Percentiles rank a stretch among this genome's conserved stretches.
Evolutionary conservation across 345 rosid species (phyloP).

Genomic region (Sonneratia alba): DNA sequence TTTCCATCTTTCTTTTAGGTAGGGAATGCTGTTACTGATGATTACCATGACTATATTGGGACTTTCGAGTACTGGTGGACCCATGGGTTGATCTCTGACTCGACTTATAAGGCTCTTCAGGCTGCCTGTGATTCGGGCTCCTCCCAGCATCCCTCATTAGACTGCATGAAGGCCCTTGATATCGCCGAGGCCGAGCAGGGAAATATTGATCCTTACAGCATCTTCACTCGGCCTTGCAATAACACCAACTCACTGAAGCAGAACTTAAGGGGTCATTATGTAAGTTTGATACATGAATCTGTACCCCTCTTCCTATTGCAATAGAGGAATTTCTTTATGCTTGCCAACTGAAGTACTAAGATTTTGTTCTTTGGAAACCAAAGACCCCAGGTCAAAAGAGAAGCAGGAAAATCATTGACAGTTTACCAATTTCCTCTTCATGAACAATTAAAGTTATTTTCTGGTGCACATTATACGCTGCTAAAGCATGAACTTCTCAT

Average conservation of each 20-base stretch:
- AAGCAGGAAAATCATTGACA: neutral
- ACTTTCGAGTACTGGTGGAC: conserved; percentile 96
- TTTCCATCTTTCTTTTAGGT: conserved; percentile 36
- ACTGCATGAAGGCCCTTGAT: conserved; percentile 48
- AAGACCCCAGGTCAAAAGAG: neutral
- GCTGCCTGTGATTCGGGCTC: conserved; percentile 47
- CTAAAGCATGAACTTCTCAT: too few relatives aligned
- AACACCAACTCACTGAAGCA: conserved; percentile 38
- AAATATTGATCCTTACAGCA: conserved; percentile 74
- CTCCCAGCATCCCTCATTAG: conserved; percentile 54
- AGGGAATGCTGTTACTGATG: conserved; percentile 94
- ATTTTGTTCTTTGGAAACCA: neutral
- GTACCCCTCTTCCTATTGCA: neutral
- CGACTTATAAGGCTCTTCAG: conserved; percentile 50
- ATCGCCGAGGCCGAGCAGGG: conserved; percentile 66
- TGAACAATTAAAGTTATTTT: neutral
- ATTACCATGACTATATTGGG: conserved; percentile 70
- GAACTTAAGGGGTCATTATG: conserved; percentile 61
- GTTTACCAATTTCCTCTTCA: neutral
- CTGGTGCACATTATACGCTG: neutral
- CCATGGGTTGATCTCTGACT: conserved; percentile 91
- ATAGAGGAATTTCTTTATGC: neutral
- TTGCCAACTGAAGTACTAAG: neutral
- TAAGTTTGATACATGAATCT: conserved; percentile 23
- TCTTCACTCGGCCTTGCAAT: conserved; percentile 73